phyloP scores from a whole-genome alignment of 2,329 filamentous ascomycete genomes.

The Berkeleyomyces basicola region DNA sequence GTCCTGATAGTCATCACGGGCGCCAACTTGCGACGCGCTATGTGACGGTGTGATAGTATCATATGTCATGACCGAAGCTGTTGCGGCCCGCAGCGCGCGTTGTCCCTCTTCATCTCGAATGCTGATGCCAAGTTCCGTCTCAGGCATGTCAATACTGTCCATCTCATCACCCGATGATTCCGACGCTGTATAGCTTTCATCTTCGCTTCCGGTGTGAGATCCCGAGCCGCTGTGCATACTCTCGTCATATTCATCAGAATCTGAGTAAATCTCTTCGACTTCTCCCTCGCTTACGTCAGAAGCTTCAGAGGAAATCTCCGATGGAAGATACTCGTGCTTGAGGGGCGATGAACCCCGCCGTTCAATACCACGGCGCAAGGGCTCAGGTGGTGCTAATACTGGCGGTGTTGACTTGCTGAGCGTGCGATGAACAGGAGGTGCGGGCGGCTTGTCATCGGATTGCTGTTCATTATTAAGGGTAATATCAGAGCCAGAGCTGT shows the following conservation, averaged over 20 bases:
- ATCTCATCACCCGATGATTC: slow-evolving; percentile 38
- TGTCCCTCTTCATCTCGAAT: slow-evolving; percentile 27
- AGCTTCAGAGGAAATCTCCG: slow-evolving; percentile 45
- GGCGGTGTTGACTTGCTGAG: slow-evolving; percentile 9
- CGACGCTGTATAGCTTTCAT: slow-evolving; percentile 4
- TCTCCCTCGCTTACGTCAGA: slow-evolving; percentile 38
- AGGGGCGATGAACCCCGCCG: slow-evolving; percentile 78
- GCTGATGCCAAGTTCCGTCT: slow-evolving; percentile 41
- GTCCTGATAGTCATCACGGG: slow-evolving; percentile 15
- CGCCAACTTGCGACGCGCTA: slow-evolving; percentile 59
- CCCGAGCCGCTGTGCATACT: slow-evolving; percentile 5
- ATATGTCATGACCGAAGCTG: slow-evolving; percentile 30
- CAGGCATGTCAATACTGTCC: slow-evolving; percentile 41
- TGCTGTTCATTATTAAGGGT: background rate
- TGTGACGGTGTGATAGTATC: slow-evolving; percentile 62
- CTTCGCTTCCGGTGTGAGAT: slow-evolving; percentile 19
- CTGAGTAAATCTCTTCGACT: slow-evolving; percentile 33
- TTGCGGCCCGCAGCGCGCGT: slow-evolving; percentile 15
- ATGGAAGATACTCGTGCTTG: slow-evolving; percentile 94
- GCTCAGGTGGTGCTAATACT: slow-evolving; percentile 6
- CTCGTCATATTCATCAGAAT: slow-evolving; percentile 30
- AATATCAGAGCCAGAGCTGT: slow-evolving; percentile 15
- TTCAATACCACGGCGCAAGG: slow-evolving; percentile 28
- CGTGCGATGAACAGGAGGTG: slow-evolving; percentile 11
- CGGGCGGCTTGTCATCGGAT: slow-evolving; percentile 10